Evolutionary conservation across 306 rosid species (phyloP).

Genomic region (Rubus parviflorus): DNA sequence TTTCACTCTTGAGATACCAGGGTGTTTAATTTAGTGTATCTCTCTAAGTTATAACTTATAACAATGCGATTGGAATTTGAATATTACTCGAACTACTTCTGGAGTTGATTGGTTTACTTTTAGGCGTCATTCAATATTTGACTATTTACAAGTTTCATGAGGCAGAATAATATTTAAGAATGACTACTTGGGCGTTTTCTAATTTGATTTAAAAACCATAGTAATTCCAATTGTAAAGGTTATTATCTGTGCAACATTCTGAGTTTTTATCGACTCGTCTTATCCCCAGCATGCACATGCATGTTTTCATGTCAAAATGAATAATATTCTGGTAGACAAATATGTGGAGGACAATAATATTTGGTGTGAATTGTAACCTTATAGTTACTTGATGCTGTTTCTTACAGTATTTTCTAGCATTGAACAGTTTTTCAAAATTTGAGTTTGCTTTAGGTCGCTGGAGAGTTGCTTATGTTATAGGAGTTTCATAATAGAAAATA

Average conservation of each 20-base stretch:
- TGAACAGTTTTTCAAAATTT: neutral
- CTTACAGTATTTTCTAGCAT: neutral
- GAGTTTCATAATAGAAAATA: neutral
- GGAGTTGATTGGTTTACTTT: neutral
- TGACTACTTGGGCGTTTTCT: neutral
- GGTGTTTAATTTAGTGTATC: neutral
- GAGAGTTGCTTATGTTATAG: neutral
- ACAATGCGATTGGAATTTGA: neutral
- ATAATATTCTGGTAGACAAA: neutral
- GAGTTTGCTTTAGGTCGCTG: neutral
- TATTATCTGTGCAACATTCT: no score
- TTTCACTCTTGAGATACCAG: neutral
- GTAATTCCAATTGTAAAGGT: neutral
- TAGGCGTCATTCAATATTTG: neutral
- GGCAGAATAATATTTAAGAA: neutral
- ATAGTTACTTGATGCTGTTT: no score
- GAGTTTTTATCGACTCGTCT: neutral
- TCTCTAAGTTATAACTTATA: neutral
- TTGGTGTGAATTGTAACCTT: neutral
- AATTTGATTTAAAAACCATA: neutral
- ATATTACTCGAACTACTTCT: neutral
- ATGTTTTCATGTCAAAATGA: neutral
- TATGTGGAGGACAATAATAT: neutral
- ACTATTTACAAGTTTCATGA: neutral
- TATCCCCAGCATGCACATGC: neutral